Evolutionary conservation across 2,329 filamentous ascomycete species (phyloP).

Genomic region (Ceratocystiopsis sp.): DNA sequence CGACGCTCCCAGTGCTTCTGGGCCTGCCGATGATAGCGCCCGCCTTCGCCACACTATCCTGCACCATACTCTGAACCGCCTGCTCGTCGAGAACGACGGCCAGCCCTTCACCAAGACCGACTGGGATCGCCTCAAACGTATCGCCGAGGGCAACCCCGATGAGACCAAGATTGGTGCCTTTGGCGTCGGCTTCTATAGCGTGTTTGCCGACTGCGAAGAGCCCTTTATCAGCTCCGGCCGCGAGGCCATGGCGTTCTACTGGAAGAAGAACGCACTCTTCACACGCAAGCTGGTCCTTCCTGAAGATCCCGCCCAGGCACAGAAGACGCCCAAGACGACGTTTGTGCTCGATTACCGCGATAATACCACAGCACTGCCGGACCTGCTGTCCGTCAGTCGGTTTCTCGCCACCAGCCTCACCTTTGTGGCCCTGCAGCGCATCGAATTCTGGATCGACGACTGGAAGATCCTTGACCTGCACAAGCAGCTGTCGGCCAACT

Average conservation of each 20-base stretch:
- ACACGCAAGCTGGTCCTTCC: slow-evolving; percentile 70
- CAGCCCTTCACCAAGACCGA: slow-evolving; percentile 76
- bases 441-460: slow-evolving; percentile 84
- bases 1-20: not conserved
- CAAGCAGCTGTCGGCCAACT: slow-evolving; percentile 73
- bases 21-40: slow-evolving; percentile 18
- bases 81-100: slow-evolving; percentile 90
- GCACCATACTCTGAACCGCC: slow-evolving; percentile 68
- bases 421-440: slow-evolving; percentile 74
- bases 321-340: slow-evolving; percentile 53
- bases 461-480: slow-evolving; percentile 61
- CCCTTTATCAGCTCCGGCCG: slow-evolving; percentile 88
- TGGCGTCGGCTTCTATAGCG: slow-evolving; percentile 95
- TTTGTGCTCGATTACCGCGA: slow-evolving; percentile 93
- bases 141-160: slow-evolving; percentile 97
- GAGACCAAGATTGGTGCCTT: slow-evolving; percentile 99
- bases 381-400: slow-evolving; percentile 70
- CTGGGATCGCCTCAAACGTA: slow-evolving; percentile 85
- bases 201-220: slow-evolving; percentile 95
- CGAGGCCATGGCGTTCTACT: slow-evolving; percentile 96
- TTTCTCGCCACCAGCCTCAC: slow-evolving; percentile 91
- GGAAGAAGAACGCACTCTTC: slow-evolving; percentile 96
- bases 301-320: slow-evolving; percentile 29
- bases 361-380: slow-evolving; percentile 69
- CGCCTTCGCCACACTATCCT: slow-evolving; percentile 67